Evolutionary conservation across 2,329 filamentous ascomycete genomes (phyloP).

Genomic region (Xylariaceae sp.): DNA sequence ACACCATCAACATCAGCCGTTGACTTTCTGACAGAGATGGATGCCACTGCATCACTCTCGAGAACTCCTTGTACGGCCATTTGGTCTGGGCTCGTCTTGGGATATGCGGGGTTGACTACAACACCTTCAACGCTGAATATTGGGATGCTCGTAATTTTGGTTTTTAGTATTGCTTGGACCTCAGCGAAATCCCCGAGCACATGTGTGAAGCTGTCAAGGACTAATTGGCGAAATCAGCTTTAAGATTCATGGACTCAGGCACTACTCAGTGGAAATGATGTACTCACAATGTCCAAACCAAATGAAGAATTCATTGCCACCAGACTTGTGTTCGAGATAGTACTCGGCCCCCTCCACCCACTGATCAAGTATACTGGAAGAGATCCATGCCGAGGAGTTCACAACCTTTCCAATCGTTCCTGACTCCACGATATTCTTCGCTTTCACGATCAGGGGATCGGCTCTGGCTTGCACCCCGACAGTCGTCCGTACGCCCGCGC

Average conservation of each 20-base stretch:
- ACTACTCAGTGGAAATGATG: background rate
- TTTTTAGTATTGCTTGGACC: constrained; percentile 39
- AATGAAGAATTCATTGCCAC: constrained; percentile 36
- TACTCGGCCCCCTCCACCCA: constrained; percentile 34
- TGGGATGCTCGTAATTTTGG: constrained; percentile 29
- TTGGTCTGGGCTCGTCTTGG: constrained; percentile 44
- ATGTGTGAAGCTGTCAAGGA: constrained; percentile 43
- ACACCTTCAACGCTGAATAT: constrained; percentile 35
- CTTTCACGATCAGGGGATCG: constrained; percentile 47
- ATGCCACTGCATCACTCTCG: constrained; percentile 40
- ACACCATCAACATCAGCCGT: constrained; percentile 30
- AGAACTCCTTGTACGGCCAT: constrained; percentile 45
- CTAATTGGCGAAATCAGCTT: constrained; percentile 27
- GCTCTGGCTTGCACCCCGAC: constrained; percentile 56
- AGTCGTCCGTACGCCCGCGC: constrained; percentile 50
- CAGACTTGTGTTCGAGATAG: constrained; percentile 25
- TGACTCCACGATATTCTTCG: constrained; percentile 50
- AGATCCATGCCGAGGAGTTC: constrained; percentile 39
- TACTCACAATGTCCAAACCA: constrained; percentile 42
- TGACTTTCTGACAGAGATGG: constrained; percentile 38
- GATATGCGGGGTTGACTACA: constrained; percentile 32
- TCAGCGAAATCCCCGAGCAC: constrained; percentile 43
- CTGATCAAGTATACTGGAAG: constrained; percentile 11
- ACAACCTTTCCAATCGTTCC: constrained; percentile 53
- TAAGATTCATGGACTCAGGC: background rate